Evolutionary conservation across 2,329 filamentous ascomycete genomes (phyloP), one percentile per base, ranked within the genome.

Genomic region (Ciborinia camelliae): DNA sequence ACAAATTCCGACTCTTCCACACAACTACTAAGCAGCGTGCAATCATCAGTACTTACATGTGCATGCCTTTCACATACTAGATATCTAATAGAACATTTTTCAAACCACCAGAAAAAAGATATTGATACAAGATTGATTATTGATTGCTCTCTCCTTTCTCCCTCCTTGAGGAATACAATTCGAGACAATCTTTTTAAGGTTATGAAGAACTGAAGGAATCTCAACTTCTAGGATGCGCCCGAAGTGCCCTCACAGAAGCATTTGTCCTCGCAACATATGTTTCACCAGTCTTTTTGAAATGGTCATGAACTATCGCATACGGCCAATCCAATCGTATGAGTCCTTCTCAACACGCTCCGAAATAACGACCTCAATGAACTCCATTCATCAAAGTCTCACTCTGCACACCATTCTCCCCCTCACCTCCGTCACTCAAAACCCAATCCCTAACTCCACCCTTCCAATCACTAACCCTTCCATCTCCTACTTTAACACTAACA

Each of bases 381-480:
- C 73, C 73, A 66, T 75, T 75, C 14, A 73, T 66, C 64, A 74
- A 47, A n/a, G 58, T 51, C 32, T 69, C 68, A 14, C 62, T 8
- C 20, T 52, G 10, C 37, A 35, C 41, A 62, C 65, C 47, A 60
- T 65, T 67, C 39, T 54, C 62, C n/a, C 45, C 58, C 10, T 57
- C 30, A 2, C 47, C 32, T 4, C 35, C 62, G 26, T 55, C 63
- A 20, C 41, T 48, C 67, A 76, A 69, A 62, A 66, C 74, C 86
- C 86, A 98, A 75, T 98, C 94, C 72, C 90, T 86, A 5, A 98
- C 92, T 18, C 87, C 86, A n/a, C 95, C 94, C 80, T 97, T 97
- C 90, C 90, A 97, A 76, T 97, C 95, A 69, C 90, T 92, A 72
- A 96, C 96, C 73, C 92, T 84, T 57, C 95, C 92, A 75, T 93